Evolutionary conservation across 2,329 filamentous ascomycete species (phyloP).

Genomic region (Gyromitra esculenta): DNA sequence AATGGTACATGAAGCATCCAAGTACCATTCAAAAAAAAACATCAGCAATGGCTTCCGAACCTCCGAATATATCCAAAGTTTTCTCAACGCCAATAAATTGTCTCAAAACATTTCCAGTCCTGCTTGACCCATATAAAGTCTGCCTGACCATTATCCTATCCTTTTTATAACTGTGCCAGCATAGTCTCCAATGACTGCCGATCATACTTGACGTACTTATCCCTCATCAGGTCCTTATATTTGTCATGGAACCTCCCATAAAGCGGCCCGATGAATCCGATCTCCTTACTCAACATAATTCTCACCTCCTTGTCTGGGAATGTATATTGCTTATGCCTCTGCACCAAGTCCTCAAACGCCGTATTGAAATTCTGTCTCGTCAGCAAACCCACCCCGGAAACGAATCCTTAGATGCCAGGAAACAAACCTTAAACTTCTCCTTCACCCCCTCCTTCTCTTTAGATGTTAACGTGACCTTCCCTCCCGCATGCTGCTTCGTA

Average conservation of each 20-base stretch:
- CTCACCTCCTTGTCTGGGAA: slow-evolving; percentile 90
- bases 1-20: not conserved
- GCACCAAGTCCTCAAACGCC: slow-evolving; percentile 87
- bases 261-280: slow-evolving; percentile 90
- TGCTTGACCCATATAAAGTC: slow-evolving; percentile 17
- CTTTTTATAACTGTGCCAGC: slow-evolving; percentile 60
- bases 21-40: not conserved
- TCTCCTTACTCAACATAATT: slow-evolving; percentile 79
- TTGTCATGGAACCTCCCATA: slow-evolving; percentile 97
- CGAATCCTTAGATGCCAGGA: not conserved
- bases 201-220: slow-evolving; percentile 98
- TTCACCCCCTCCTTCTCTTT: slow-evolving; percentile 98
- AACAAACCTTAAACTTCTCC: slow-evolving; percentile 80
- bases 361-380: slow-evolving; percentile 73
- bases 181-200: slow-evolving; percentile 79
- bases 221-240: slow-evolving; percentile 96
- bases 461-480: slow-evolving; percentile 61
- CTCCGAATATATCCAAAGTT: slow-evolving; percentile 3
- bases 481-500: slow-evolving; percentile 67
- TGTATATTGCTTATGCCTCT: slow-evolving; percentile 79
- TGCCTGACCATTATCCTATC: not conserved
- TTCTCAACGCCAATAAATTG: slow-evolving; percentile 11
- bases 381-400: slow-evolving; percentile 4
- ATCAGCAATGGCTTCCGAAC: slow-evolving; percentile 7
- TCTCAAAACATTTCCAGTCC: slow-evolving; percentile 11